phyloP scores from a whole-genome alignment of 2,329 filamentous ascomycete species.

The Microsporum audouinii region DNA sequence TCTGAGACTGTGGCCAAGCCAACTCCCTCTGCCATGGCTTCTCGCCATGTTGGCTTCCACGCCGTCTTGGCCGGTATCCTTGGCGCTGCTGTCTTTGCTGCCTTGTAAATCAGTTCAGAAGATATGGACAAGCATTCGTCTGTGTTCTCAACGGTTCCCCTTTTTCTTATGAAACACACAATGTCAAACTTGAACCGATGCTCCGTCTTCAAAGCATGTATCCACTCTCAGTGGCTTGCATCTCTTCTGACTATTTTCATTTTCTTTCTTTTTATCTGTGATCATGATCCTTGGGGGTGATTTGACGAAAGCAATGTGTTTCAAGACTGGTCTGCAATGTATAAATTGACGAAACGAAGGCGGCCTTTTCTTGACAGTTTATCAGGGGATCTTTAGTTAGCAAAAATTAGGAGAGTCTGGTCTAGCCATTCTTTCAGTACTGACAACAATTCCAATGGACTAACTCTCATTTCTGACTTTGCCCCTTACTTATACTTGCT shows the following conservation, averaged over 20 bases:
- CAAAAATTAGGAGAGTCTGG: conserved; percentile 4
- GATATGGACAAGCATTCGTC: neutral
- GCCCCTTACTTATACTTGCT: neutral
- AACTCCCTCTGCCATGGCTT: conserved; percentile 6
- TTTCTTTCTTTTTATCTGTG: conserved; percentile 1
- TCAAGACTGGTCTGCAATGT: neutral
- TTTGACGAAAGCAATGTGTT: neutral
- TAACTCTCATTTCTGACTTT: neutral
- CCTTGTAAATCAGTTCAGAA: neutral
- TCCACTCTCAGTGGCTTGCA: neutral
- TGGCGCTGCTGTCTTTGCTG: neutral
- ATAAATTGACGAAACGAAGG: neutral
- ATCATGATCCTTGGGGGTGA: neutral
- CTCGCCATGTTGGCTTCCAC: conserved; percentile 1
- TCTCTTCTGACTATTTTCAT: conserved; percentile 2
- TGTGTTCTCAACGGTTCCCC: neutral
- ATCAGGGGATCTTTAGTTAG: conserved; percentile 4
- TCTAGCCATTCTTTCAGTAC: conserved; percentile 1
- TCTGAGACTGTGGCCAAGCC: neutral
- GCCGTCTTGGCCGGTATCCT: conserved; percentile 2
- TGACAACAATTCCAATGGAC: neutral
- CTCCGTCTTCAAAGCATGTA: neutral
- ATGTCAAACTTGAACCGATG: neutral
- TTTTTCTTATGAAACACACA: neutral
- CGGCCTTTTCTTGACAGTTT: neutral